Base-by-base conservation (phyloP, 352 stramenopile genomes). In the Pythium chondricola region DNA sequence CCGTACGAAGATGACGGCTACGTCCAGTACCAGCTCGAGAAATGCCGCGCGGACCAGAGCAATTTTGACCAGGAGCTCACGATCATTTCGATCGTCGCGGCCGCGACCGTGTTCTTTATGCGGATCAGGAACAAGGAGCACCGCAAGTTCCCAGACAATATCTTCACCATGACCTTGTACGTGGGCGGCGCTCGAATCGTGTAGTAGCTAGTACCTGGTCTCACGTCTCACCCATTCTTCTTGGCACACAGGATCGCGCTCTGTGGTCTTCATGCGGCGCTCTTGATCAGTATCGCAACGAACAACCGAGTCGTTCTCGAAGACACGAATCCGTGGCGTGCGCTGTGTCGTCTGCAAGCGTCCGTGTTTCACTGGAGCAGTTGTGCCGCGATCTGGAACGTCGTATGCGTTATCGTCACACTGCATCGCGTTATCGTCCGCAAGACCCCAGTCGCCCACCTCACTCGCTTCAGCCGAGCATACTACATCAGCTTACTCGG, bases 71-170 rank as follows among this genome's bases (percentile, higher is more conserved):
- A 61, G 14, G 43, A 43, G 18, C 51, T 71, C 16, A 65, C 62
- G 5, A 55, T 65, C 14, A 38, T 62, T 32, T 71, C 62, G 21
- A 43, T 68, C 31, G 22, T 52, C 9, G 54, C 54, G n/a, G 58
- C 58, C 13, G 32, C 40, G 2, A 42, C 48, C 25, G 55, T 71
- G 11, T 45, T 71, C 32, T 58, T 40, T 32, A 59, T 53, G 24
- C 63, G 59, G 36, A 52, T 69, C 53, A 58, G 38, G 3, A 63
- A 57, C 11, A 43, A 58, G 10, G 58, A 68, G 36, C 52, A 63
- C 26, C 58, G 48, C 54, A 65, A 57, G 39, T 71, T 68, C 41
- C 63, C 63, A 4, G 58, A 71, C 36, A 71, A 57, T 16, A 56
- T 61, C 22, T 68, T 71, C 43, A 56, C 47, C 4, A 52, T 61